Base-by-base conservation (phyloP, 2,329 filamentous ascomycete genomes). In the Xylariaceae sp. region DNA sequence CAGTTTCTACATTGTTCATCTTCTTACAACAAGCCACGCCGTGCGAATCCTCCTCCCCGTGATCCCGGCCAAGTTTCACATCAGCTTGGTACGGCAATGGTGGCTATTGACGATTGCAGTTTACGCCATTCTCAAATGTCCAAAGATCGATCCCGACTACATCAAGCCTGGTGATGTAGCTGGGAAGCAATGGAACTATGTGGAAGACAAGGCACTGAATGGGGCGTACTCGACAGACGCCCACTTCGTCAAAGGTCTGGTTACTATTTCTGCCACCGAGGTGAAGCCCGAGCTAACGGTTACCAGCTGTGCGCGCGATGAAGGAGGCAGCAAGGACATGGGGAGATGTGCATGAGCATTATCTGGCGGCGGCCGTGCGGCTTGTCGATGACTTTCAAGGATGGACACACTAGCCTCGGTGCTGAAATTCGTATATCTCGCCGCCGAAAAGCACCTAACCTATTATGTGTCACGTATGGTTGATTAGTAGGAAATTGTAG, bases 21-120 rank as follows among this genome's bases (percentile, higher is more conserved):
- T 95, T 6, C 80, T 99, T 28, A 96, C 91, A 0, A 89, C 90
- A 17, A 93, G 89, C 58, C 92, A 99, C 71, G 94, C 95, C 0
- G 84, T 96, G 11, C 85, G 95, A n/a, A 85, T 96, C 21, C 75
- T 99, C 4, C 78, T 99, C 2, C 91, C 95, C 0, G 74, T 91
- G 31, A 77, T 97, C 9, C 92, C 92, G 0, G 74, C 81, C 12
- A 84, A 86, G 67, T 88, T 87, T 66, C 94, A 96, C 65, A 73
- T 92, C 41, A 78, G 78, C 19, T 77, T 99, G 4, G 80, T 98
- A 7, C 82, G 90, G 34, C 87, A 96, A 72, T 98, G 95, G 92
- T 96, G 92, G 90, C 77, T 99, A 4, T 83, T 96, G 37, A 86
- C 89, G 0, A 73, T 97, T 37, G 84, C 87, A 0, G 83, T 93